Evolutionary conservation across 129 eudicot species (phyloP).

Genomic region (Artemisia tridentata): DNA sequence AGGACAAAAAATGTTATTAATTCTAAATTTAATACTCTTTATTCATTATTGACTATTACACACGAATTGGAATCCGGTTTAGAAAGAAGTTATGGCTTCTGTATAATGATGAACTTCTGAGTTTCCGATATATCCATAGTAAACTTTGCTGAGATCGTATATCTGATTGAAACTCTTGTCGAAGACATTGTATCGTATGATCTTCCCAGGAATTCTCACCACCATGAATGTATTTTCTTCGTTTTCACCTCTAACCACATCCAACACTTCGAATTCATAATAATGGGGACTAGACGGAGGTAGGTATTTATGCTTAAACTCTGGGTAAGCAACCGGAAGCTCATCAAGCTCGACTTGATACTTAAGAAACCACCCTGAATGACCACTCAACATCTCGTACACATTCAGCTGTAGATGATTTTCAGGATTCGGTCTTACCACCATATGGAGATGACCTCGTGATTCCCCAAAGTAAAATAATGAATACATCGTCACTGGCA

Average conservation of each 20-base stretch:
- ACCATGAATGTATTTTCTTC: constrained; percentile 35
- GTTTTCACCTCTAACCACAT: constrained; percentile 28
- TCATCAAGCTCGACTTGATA: constrained; percentile 22
- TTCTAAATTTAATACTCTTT: no score
- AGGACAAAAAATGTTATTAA: no score
- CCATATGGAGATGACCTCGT: constrained; percentile 41
- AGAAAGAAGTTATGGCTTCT: no score
- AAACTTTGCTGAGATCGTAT: not conserved
- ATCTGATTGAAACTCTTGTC: constrained; percentile 26
- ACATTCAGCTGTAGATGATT: constrained; percentile 17
- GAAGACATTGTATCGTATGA: constrained; percentile 21
- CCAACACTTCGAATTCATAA: not conserved
- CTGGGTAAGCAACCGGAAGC: not conserved
- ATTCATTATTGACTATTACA: no score
- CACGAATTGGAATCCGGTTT: no score
- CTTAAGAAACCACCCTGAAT: constrained; percentile 26
- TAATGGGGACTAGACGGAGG: no score
- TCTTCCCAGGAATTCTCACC: constrained; percentile 24
- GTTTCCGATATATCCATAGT: no score
- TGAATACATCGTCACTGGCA: no score
- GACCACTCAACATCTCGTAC: constrained; percentile 30
- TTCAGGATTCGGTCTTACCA: not conserved
- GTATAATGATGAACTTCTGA: no score
- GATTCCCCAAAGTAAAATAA: constrained; percentile 38
- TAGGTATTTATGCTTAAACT: not conserved